Conservation (phyloP, 2,329 filamentous ascomycete genomes). For the Xylaria hypoxylon region DNA sequence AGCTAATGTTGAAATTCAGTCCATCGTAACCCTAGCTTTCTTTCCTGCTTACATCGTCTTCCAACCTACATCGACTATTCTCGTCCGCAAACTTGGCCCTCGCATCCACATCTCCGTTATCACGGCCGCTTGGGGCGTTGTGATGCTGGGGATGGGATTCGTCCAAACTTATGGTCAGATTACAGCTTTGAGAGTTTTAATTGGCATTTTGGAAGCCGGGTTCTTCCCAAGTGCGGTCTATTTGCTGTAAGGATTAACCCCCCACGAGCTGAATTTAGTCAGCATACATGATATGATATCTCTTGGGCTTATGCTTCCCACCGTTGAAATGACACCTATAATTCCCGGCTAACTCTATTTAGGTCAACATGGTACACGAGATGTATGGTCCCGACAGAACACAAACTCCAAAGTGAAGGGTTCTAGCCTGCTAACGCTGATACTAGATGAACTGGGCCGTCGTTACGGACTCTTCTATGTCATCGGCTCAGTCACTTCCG, state of each 20-base stretch:
- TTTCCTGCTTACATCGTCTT: slow-evolving; percentile 79
- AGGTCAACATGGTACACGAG: slow-evolving; percentile 75
- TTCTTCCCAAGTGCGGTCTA: slow-evolving; percentile 80
- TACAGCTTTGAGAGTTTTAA: slow-evolving; percentile 66
- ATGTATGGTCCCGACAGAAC: slow-evolving; percentile 57
- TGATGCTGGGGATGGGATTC: slow-evolving; percentile 76
- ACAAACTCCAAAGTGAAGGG: slow-evolving; percentile 1
- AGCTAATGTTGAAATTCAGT: slow-evolving; percentile 45
- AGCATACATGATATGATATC: background rate
- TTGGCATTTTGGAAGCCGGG: slow-evolving; percentile 75
- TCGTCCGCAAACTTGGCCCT: slow-evolving; percentile 75
- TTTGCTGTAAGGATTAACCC: slow-evolving; percentile 62
- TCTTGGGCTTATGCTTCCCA: background rate
- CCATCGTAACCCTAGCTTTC: slow-evolving; percentile 78
- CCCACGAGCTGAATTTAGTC: background rate
- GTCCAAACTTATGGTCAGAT: slow-evolving; percentile 63
- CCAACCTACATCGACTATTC: slow-evolving; percentile 76
- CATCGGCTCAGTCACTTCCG: slow-evolving; percentile 73
- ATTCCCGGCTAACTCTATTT: background rate
- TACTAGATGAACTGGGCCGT: slow-evolving; percentile 73
- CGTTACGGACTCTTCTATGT: slow-evolving; percentile 77
- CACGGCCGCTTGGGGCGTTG: slow-evolving; percentile 68
- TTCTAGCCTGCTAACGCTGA: slow-evolving; percentile 14
- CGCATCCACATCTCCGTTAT: slow-evolving; percentile 66
- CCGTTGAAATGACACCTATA: background rate